Evolutionary conservation across 495 filamentous ascomycete species (phyloP).

Genomic region (Xylona heveae): DNA sequence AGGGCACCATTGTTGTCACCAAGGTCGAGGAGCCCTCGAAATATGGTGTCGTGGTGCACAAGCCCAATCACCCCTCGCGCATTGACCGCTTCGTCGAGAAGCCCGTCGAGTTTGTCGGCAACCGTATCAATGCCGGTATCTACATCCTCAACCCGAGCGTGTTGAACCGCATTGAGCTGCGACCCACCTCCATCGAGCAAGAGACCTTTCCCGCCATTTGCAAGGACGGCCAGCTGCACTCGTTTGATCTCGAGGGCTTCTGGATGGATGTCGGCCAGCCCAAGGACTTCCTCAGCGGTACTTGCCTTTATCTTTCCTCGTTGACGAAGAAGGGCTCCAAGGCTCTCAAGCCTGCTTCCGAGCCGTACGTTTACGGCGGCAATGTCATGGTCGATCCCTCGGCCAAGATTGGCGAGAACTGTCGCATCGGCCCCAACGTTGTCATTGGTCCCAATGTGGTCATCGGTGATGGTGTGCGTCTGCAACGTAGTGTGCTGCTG

Average conservation of each 20-base stretch:
- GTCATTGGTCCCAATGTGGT: slow-evolving; percentile 91
- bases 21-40: slow-evolving; percentile 99
- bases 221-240: slow-evolving; percentile 82
- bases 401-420: slow-evolving; percentile 95
- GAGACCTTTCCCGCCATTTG: slow-evolving; percentile 96
- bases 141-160: slow-evolving; percentile 96
- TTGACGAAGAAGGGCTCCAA: slow-evolving; percentile 85
- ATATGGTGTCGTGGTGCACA: slow-evolving; percentile 97
- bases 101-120: slow-evolving; percentile 96
- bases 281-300: slow-evolving; percentile 94
- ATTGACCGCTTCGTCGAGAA: slow-evolving; percentile 99
- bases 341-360: slow-evolving; percentile 50
- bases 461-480: slow-evolving; percentile 80
- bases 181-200: slow-evolving; percentile 98
- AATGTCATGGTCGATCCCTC: slow-evolving; percentile 93
- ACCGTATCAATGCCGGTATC: slow-evolving; percentile 97
- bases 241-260: slow-evolving; percentile 94
- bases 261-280: slow-evolving; percentile 99
- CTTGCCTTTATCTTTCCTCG: slow-evolving; percentile 88
- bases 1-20: slow-evolving; percentile 97
- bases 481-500: slow-evolving; percentile 86
- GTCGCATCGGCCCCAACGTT: slow-evolving; percentile 94
- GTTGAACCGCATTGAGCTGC: slow-evolving; percentile 77
- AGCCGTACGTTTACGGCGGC: slow-evolving; percentile 76
- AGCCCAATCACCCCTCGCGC: slow-evolving; percentile 72